Base-by-base conservation (phyloP, 1,139 yeast genomes). In the Diutina scorzettiae region DNA sequence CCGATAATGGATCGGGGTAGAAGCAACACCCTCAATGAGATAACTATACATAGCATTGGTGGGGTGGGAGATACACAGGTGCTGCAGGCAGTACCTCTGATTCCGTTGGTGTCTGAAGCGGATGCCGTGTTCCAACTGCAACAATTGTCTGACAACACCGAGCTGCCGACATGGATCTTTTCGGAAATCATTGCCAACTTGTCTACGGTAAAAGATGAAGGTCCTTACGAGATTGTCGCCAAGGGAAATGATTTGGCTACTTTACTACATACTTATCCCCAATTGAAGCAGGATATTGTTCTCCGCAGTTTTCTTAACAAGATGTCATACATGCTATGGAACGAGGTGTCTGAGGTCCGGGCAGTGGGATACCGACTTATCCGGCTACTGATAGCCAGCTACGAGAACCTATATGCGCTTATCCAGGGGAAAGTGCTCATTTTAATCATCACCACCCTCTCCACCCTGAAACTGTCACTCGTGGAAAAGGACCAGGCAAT, bases 401-500 rank as follows among this genome's bases (percentile, higher is more conserved):
- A 64, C 28, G 74, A 73, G 12, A 73, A 86, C 2, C 53, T 79
- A 18, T 53, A 60, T 12, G 62, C 70, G 9, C 53, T 70, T 36
- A 64, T 78, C 36, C 66, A 70, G 25, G 62, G 69, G 41, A 73
- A 76, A 45, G 55, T 85, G 9, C 83, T 85, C 46, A 69, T 75
- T 4, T 74, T 80, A 50, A 58, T 87, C 9, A 73, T 84, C 4
- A 66, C 78, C 17, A 70, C 93, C 0, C 61, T 91, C 42, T 71
- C 85, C 0, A 76, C 78, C 44, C 64, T 58, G 6, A 71, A 73
- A 21, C 60, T 65, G 37, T n/a, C 39, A 12, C 66, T 76, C 24
- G 58, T 76, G 3, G 96, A 89, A 53, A 72, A 91, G 48, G 78
- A 79, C 40, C 89, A 89, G 53, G 95, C 95, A 0, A 53, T 91